Base-by-base conservation (phyloP, 495 filamentous ascomycete genomes). In the Penicillium coprophilum region DNA sequence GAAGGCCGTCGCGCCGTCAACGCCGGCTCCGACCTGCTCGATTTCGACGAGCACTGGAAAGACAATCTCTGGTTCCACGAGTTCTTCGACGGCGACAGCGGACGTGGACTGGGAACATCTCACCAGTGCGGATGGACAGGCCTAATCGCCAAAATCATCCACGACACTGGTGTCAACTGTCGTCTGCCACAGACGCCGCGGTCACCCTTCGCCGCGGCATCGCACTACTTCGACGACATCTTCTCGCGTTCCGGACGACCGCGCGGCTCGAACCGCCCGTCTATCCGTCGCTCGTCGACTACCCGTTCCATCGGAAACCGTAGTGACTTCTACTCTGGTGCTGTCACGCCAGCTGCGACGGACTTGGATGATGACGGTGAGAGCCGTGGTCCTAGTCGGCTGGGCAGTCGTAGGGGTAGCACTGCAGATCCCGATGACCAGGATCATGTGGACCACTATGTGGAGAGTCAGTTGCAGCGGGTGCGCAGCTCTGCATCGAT, bases 81-180 rank as follows among this genome's bases (percentile, higher is more conserved):
- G 70, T 97, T 95, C 77, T 97, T 97, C 64, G 92, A 97, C 62
- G 93, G 90, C 27, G 94, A 97, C 66, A 86, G 78, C 24, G 93
- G 94, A 15, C 85, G 91, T 49, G 93, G 94, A 6, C 78, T 97
- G 8, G 93, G 93, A 50, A 90, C 93, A 21, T 94, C 89, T 45
- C 94, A 97, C 71, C 93, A 97, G 69, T 96, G 91, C 57, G 93
- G 93, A 6, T 97, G 94, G 94, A 96, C 93, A n/a, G 94, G 93
- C 0, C 66, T 97, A 46, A 90, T 97, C 63, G 93, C 93, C 9
- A 92, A 95, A 66, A 85, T 97, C 83, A 97, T 97, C 50, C 93
- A 97, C 57, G 93, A 97, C 61, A 96, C 93, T 57, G 93, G 91
- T 45, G 79, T 96, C 60, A 95, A 84, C 65, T 97, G 93, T 72